Evolutionary conservation across 1,284 basidiomycete genomes (phyloP).

Genomic region (Irpex rosettiformis): DNA sequence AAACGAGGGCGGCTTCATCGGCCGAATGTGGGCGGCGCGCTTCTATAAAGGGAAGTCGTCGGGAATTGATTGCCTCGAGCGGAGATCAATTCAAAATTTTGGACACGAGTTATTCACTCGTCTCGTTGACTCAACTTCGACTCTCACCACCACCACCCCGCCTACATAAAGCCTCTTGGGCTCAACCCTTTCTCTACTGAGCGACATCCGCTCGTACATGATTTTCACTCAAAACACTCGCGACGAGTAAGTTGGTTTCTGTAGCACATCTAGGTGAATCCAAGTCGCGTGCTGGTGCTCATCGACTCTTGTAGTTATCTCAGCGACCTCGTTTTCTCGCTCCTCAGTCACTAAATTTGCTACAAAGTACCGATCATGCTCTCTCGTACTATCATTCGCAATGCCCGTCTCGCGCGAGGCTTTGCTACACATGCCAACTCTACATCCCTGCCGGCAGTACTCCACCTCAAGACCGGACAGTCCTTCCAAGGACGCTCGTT

Average conservation of each 20-base stretch:
- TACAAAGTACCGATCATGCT: conserved; percentile 42
- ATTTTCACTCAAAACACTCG: conserved; percentile 79
- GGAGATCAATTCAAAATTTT: conserved; percentile 9
- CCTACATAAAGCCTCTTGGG: conserved; percentile 5
- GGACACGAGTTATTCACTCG: conserved; percentile 1
- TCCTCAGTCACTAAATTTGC: conserved; percentile 53
- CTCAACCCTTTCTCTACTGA: conserved; percentile 14
- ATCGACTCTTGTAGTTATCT: conserved; percentile 55
- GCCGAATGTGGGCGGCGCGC: background rate
- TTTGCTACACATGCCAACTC: conserved; percentile 64
- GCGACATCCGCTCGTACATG: conserved; percentile 58
- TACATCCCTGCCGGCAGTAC: conserved; percentile 66
- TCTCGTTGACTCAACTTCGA: conserved; percentile 11
- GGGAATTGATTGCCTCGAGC: background rate
- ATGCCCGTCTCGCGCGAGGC: conserved; percentile 50
- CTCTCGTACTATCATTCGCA: conserved; percentile 46
- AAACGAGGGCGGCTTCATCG: background rate
- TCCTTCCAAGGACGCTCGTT: conserved; percentile 89
- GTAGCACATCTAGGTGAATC: conserved; percentile 1
- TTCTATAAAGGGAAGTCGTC: background rate
- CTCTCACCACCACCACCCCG: conserved; percentile 10
- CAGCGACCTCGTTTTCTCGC: conserved; percentile 82
- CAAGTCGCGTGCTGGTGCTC: background rate
- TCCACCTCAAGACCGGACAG: conserved; percentile 94
- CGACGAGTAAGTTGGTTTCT: conserved; percentile 65